These are phyloP conservation scores for Beauveria sp. DNA, from an alignment of 2,329 filamentous ascomycete species.

Conservation along the genomic window DNA sequence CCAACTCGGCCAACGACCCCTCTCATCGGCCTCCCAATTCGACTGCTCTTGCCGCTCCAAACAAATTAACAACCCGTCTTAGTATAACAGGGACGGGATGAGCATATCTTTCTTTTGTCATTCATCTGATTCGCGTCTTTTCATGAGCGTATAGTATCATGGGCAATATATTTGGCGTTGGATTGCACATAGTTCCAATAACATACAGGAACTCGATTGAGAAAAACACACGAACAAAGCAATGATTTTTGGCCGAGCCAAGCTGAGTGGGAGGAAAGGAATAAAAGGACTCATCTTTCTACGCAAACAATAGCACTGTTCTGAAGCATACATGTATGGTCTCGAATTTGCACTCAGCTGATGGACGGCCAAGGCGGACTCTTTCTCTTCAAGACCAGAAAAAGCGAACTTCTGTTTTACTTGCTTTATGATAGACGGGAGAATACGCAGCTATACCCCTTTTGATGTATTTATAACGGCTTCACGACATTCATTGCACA, in stretches of 20 bases:
- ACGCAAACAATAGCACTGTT: not conserved
- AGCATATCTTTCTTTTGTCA: conserved; percentile 8
- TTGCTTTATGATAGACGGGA: conserved; percentile 18
- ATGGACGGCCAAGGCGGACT: not conserved
- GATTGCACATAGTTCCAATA: conserved; percentile 3
- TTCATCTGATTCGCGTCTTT: conserved; percentile 2
- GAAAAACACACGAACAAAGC: not conserved
- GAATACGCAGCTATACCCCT: conserved; percentile 14
- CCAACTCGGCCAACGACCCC: conserved; percentile 53
- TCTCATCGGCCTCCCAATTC: conserved; percentile 66
- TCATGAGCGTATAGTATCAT: conserved; percentile 5
- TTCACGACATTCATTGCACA: conserved; percentile 15
- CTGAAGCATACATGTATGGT: not conserved
- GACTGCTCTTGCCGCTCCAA: conserved; percentile 35
- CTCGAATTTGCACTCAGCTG: not conserved
- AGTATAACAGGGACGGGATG: not conserved
- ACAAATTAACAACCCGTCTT: conserved; percentile 14
- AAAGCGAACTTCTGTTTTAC: conserved; percentile 12
- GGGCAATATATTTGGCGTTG: conserved; percentile 10
- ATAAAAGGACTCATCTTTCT: not conserved
- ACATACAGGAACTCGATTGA: not conserved
- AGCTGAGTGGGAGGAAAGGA: not conserved
- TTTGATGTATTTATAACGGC: conserved; percentile 21
- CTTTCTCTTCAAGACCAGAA: not conserved
- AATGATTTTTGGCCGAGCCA: not conserved